Base-by-base conservation (phyloP, 805 yeast genomes). In the Teunomyces barrocoloradensis region DNA sequence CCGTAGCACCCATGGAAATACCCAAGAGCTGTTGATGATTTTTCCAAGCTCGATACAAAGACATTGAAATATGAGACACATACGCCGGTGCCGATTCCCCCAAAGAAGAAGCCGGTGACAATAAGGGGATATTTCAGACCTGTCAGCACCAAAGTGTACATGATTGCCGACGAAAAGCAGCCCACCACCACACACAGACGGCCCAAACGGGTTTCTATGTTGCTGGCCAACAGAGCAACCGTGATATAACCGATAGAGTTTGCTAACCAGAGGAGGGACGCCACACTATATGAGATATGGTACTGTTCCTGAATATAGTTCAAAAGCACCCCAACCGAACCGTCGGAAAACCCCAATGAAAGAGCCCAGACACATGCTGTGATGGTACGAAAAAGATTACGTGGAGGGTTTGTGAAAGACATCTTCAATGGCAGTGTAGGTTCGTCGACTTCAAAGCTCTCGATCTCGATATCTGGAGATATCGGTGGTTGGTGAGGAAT, bases 1-100 rank as follows among this genome's bases (percentile, higher is more conserved):
- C 65, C 65, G 48, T 60, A 61, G 11, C 51, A 43, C 11, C 61
- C 65, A 39, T 60, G 64, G 47, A 55, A 59, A 13, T 49, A 46
- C 3, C 58, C 55, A 15, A 61, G 45, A 21, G 54, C 55, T 30
- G 47, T 51, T 11, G 64, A 55, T 29, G 54, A 50, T 20, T 59
- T 58, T 11, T 58, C 57, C 42, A 60, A 46, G n/a, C 55, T 53
- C 37, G 56, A 46, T 20, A 61, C 48, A 37, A 60, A 60, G 12
- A 61, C 54, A 37, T 61, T 61, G 38, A 53, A 42, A 29, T 55
- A 61, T 1, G 62, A 50, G 28, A 60, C 50, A 27, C 56, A 57
- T 6, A 56, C 47, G 10, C 59, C 60, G 1, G 55, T 27, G 0
- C 65, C 65, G 6, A 59, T 42, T 0, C 65, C 64, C 3, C 63